Percentiles rank a stretch among this genome's conserved stretches.
phyloP scores from a whole-genome alignment of 768 basidiomycete species.

The Boletellus emodensis region DNA sequence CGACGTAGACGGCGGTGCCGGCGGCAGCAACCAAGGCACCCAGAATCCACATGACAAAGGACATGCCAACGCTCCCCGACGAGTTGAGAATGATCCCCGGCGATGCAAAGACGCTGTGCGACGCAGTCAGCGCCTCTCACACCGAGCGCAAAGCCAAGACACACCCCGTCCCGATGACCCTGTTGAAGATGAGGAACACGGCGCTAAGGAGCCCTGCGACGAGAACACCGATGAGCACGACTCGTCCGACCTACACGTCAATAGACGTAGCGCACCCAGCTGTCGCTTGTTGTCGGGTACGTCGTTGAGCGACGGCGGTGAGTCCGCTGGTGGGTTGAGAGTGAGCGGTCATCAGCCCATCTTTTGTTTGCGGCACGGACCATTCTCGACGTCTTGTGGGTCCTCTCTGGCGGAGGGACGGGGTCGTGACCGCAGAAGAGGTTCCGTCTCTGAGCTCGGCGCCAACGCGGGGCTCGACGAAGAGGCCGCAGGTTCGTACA shows the following conservation, averaged over 20 bases:
- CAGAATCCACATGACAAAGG: constrained; percentile 66
- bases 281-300: constrained; percentile 47
- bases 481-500: background rate
- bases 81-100: constrained; percentile 63
- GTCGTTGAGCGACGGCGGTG: constrained; percentile 34
- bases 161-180: constrained; percentile 71
- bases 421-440: constrained; percentile 12
- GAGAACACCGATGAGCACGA: background rate
- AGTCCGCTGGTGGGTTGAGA: constrained; percentile 1
- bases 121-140: constrained; percentile 2
- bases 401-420: background rate
- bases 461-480: background rate
- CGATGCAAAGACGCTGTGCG: constrained; percentile 61
- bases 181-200: constrained; percentile 68
- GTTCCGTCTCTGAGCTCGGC: constrained; percentile 18
- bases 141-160: background rate
- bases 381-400: constrained; percentile 5
- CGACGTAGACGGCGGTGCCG: constrained; percentile 71
- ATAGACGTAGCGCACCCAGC: constrained; percentile 38
- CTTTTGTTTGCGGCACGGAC: constrained; percentile 5
- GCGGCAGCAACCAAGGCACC: constrained; percentile 61
- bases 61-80: constrained; percentile 67
- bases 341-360: background rate
- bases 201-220: constrained; percentile 40
- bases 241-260: constrained; percentile 1